Percentiles rank a stretch among this genome's conserved stretches.
Evolutionary conservation across 495 filamentous ascomycete species (phyloP).

Genomic region (Lindgomyces ingoldianus): DNA sequence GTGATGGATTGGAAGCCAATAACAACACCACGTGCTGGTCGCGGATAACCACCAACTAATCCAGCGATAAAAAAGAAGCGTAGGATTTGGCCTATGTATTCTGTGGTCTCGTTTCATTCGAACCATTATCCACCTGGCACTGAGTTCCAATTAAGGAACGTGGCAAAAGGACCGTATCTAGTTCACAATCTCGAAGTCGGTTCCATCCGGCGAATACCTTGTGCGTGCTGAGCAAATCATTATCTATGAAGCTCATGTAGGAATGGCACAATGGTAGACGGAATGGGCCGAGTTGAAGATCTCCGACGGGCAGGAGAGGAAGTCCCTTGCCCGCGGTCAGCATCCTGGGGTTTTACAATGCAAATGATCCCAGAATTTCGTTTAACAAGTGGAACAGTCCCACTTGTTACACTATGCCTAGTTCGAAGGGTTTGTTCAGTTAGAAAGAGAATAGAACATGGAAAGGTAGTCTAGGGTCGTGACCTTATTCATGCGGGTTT

Average conservation of each 20-base stretch:
- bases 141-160: constrained; percentile 9
- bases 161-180: constrained; percentile 13
- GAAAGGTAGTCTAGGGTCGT: no score
- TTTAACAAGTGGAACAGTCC: constrained; percentile 25
- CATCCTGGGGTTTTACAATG: constrained; percentile 8
- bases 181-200: constrained; percentile 5
- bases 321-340: constrained; percentile 5
- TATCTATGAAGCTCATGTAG: constrained; percentile 6
- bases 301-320: not conserved
- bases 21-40: not conserved
- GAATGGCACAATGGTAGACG: constrained; percentile 13
- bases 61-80: not conserved
- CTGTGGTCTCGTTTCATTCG: not conserved
- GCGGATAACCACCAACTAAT: no score
- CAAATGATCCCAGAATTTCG: constrained; percentile 13
- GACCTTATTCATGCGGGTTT: no score
- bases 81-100: not conserved
- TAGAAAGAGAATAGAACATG: not conserved
- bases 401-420: constrained; percentile 9
- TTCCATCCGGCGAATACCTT: constrained; percentile 9
- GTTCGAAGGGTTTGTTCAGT: constrained; percentile 7
- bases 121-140: not conserved
- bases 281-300: constrained; percentile 18
- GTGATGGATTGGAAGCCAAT: not conserved
- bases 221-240: constrained; percentile 16